Evolutionary conservation across 768 basidiomycete species (phyloP).

Genomic region (Gymnopilus dilepis): DNA sequence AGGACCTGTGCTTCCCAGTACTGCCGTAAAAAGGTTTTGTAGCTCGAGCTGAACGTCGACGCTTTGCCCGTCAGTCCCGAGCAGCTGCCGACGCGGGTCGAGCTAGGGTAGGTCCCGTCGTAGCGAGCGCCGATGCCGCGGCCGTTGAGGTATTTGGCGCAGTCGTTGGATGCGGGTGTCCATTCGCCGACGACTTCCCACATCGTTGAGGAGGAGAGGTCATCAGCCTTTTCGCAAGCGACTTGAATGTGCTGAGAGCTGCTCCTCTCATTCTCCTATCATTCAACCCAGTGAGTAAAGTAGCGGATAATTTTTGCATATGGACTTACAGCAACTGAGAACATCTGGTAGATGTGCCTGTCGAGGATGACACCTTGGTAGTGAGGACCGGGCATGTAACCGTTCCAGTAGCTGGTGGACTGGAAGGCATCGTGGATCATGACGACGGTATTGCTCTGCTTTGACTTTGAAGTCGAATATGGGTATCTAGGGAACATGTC

Average conservation of each 20-base stretch:
- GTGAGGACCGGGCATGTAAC: slow-evolving; percentile 55
- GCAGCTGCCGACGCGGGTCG: slow-evolving; percentile 72
- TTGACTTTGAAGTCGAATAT: slow-evolving; percentile 40
- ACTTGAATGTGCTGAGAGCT: slow-evolving; percentile 57
- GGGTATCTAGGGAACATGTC: slow-evolving; percentile 35
- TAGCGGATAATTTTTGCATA: neutral
- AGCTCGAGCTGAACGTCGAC: slow-evolving; percentile 70
- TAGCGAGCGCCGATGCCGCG: slow-evolving; percentile 71
- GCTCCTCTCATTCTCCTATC: slow-evolving; percentile 45
- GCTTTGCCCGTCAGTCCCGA: slow-evolving; percentile 69
- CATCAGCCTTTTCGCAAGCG: slow-evolving; percentile 53
- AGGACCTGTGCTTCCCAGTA: slow-evolving; percentile 86
- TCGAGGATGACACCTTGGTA: slow-evolving; percentile 76
- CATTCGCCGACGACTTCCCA: slow-evolving; percentile 91
- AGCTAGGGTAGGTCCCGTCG: slow-evolving; percentile 67
- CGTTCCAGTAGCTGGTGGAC: slow-evolving; percentile 67
- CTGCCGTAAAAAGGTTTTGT: slow-evolving; percentile 80
- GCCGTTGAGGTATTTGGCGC: slow-evolving; percentile 84
- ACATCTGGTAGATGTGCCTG: slow-evolving; percentile 80
- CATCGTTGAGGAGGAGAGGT: slow-evolving; percentile 58
- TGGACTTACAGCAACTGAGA: slow-evolving; percentile 53
- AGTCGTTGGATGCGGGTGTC: slow-evolving; percentile 77
- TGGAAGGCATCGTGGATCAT: slow-evolving; percentile 83
- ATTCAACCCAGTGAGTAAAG: neutral
- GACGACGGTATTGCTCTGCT: slow-evolving; percentile 70